A percentile compares a stretch with the other conserved stretches of the same genome.
Conservation (phyloP, 2,329 filamentous ascomycete species). For the Pseudogymnoascus sp. region DNA sequence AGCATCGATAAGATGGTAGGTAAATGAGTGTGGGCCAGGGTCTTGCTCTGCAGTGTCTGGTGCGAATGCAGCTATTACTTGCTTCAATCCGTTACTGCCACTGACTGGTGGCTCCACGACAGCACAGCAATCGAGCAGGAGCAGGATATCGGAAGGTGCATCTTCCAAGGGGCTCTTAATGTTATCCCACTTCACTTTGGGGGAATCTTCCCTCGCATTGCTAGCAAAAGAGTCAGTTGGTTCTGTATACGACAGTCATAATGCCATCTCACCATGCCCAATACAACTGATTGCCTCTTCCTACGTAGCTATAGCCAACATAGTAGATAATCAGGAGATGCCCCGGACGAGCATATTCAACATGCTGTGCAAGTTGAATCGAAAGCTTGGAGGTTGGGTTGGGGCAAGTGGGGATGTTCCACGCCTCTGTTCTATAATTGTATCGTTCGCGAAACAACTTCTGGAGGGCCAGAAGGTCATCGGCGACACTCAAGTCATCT, state of each 20-base stretch:
- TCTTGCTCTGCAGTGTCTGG: conserved; percentile 42
- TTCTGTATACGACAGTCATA: conserved; percentile 11
- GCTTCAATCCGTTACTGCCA: conserved; percentile 50
- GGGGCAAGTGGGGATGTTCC: conserved; percentile 50
- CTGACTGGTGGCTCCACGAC: conserved; percentile 42
- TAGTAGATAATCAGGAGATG: conserved; percentile 59
- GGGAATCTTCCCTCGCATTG: conserved; percentile 48
- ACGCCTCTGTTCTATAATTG: conserved; percentile 52
- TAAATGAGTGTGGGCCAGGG: conserved; percentile 46
- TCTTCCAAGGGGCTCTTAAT: conserved; percentile 55
- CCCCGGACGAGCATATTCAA: conserved; percentile 49
- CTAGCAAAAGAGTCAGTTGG: conserved; percentile 37
- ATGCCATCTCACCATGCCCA: conserved; percentile 53
- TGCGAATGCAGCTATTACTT: conserved; percentile 52
- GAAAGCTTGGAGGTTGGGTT: conserved; percentile 55
- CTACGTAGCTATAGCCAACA: conserved; percentile 51
- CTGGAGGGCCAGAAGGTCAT: conserved; percentile 47
- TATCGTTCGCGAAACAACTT: conserved; percentile 51
- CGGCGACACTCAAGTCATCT: conserved; percentile 46
- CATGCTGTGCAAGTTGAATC: conserved; percentile 51
- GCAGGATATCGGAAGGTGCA: conserved; percentile 52
- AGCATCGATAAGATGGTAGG: conserved; percentile 47
- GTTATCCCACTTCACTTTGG: conserved; percentile 56
- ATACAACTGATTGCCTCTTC: conserved; percentile 53
- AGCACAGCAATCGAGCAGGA: conserved; percentile 55